Conservation (phyloP, 768 basidiomycete species). For the Leccinum subtestaceum region DNA sequence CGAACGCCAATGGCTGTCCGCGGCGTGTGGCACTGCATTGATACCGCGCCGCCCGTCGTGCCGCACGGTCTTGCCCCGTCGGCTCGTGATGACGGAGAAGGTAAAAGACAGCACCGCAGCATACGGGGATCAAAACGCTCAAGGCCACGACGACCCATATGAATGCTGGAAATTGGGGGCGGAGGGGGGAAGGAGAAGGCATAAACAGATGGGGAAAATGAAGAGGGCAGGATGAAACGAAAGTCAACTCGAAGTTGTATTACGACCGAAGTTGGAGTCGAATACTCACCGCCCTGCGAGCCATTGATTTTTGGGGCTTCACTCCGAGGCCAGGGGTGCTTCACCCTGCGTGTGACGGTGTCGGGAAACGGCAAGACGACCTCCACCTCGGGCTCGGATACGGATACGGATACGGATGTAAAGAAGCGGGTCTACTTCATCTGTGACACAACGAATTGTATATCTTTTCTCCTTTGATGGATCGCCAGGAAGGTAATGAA, state of each 20-base stretch:
- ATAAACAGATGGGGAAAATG: neutral
- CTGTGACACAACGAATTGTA: neutral
- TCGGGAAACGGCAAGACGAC: neutral
- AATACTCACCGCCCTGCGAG: conserved; percentile 45
- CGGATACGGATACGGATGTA: neutral
- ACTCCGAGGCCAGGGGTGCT: conserved; percentile 16
- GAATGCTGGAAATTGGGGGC: conserved; percentile 40
- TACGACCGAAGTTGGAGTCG: neutral
- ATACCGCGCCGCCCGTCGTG: conserved; percentile 33
- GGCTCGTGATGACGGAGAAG: conserved; percentile 52
- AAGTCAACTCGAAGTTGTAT: neutral
- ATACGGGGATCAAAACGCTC: conserved; percentile 49
- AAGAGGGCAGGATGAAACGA: neutral
- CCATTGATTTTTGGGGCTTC: conserved; percentile 48
- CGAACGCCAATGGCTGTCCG: conserved; percentile 17
- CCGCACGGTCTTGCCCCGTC: conserved; percentile 38
- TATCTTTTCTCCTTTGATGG: neutral
- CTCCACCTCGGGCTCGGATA: neutral
- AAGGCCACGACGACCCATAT: conserved; percentile 58
- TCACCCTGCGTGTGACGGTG: neutral
- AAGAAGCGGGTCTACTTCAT: neutral
- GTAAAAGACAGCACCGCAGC: conserved; percentile 52
- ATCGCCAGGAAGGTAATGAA: neutral
- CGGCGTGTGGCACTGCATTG: conserved; percentile 17
- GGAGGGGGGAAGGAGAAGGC: neutral